These are phyloP conservation scores for Nidula niveotomentosa DNA, from an alignment of 1,284 basidiomycete genomes.

Conservation along the genomic window DNA sequence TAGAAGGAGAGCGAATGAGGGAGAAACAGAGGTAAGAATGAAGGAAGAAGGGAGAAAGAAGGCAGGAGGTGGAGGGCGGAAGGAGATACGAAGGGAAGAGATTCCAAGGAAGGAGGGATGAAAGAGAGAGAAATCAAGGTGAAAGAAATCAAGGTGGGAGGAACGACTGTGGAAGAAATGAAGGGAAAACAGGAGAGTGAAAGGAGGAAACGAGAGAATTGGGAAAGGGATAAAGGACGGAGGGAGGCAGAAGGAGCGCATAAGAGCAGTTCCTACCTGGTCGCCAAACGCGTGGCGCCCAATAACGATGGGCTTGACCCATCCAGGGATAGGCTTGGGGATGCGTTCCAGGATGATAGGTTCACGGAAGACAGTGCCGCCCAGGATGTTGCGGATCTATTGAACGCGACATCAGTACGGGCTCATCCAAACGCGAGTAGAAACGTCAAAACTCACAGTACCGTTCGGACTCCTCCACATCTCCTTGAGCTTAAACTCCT, in stretches of 20 bases:
- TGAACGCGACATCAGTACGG: too few species aligned
- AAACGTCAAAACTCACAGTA: constrained; percentile 55
- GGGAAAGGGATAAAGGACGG: background rate
- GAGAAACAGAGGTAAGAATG: too few species aligned
- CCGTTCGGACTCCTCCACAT: constrained; percentile 98
- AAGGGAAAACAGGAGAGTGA: too few species aligned
- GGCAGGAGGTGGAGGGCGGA: too few species aligned
- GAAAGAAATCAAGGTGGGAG: too few species aligned
- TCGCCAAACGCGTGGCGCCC: constrained; percentile 98
- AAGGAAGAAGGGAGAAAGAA: too few species aligned
- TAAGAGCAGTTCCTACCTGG: constrained; percentile 56
- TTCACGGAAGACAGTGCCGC: constrained; percentile 98
- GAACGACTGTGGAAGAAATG: too few species aligned
- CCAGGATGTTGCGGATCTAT: constrained; percentile 94
- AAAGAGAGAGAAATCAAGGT: too few species aligned
- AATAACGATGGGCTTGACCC: constrained; percentile 96
- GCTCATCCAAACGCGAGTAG: background rate
- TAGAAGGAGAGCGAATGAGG: too few species aligned
- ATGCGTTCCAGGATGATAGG: constrained; percentile 93
- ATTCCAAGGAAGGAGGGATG: too few species aligned
- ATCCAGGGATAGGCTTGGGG: constrained; percentile 93
- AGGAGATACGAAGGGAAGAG: too few species aligned
- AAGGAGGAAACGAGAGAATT: too few species aligned
- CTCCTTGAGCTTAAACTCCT: constrained; percentile 96
- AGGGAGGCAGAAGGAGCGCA: background rate